phyloP scores from a whole-genome alignment of 495 filamentous ascomycete genomes.

The Trichoderma erinaceum region DNA sequence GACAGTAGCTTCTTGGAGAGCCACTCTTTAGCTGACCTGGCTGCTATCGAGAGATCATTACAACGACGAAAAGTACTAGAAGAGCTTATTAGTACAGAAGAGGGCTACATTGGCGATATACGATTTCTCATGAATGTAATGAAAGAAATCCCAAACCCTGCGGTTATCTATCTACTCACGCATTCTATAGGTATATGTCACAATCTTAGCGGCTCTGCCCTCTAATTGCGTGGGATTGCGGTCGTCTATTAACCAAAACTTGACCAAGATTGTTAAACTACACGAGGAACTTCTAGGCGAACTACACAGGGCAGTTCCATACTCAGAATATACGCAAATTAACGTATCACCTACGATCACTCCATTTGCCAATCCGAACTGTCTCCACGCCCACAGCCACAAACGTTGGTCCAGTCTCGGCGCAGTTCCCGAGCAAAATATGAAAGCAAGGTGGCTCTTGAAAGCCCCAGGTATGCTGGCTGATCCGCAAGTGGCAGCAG shows the following conservation, averaged over 20 bases:
- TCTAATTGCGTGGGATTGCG: slow-evolving; percentile 49
- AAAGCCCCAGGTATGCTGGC: slow-evolving; percentile 50
- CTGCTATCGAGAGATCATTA: slow-evolving; percentile 60
- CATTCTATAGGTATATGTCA: slow-evolving; percentile 55
- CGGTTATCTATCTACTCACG: slow-evolving; percentile 16
- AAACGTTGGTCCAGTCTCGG: slow-evolving; percentile 57
- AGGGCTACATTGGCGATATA: slow-evolving; percentile 81
- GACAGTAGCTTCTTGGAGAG: slow-evolving; percentile 56
- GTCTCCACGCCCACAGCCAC: slow-evolving; percentile 31
- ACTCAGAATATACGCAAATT: slow-evolving; percentile 53
- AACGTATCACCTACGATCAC: slow-evolving; percentile 24
- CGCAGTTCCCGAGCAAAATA: slow-evolving; percentile 47
- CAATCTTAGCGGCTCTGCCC: slow-evolving; percentile 55
- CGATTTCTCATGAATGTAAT: slow-evolving; percentile 78
- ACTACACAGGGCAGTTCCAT: slow-evolving; percentile 54
- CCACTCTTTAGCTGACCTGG: slow-evolving; percentile 57
- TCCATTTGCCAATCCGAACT: slow-evolving; percentile 10
- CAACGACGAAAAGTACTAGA: slow-evolving; percentile 73
- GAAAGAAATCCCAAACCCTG: slow-evolving; percentile 14
- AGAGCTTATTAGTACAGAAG: slow-evolving; percentile 79
- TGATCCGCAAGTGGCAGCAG: slow-evolving; percentile 63
- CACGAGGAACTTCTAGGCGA: slow-evolving; percentile 65
- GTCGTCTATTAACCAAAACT: slow-evolving; percentile 57
- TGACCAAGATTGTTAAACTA: slow-evolving; percentile 63
- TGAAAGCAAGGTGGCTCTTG: slow-evolving; percentile 36